Percentiles rank a stretch among this genome's conserved stretches.
Evolutionary conservation across 2,329 filamentous ascomycete species (phyloP).

Genomic region (Claviceps citrina): DNA sequence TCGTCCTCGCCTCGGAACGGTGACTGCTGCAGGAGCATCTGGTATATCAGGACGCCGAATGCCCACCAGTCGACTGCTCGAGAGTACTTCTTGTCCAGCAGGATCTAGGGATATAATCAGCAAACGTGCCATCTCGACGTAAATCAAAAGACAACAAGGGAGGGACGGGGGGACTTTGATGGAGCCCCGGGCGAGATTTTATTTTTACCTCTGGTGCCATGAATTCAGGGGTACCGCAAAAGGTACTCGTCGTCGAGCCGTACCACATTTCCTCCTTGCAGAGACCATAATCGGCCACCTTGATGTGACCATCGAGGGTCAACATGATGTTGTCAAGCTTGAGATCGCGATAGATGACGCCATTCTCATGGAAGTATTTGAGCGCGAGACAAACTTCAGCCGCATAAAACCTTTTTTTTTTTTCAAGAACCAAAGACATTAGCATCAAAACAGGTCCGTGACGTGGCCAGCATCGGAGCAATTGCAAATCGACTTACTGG

Average conservation of each 20-base stretch:
- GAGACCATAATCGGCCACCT: conserved; percentile 95
- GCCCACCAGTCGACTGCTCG: conserved; percentile 99
- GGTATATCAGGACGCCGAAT: conserved; percentile 96
- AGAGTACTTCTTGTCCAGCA: conserved; percentile 96
- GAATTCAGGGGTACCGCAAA: conserved; percentile 98
- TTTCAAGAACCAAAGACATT: too few species aligned
- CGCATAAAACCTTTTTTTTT: conserved; percentile 62
- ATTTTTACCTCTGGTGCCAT: conserved; percentile 87
- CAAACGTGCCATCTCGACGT: too few species aligned
- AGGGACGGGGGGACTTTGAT: background rate
- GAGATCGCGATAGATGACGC: conserved; percentile 94
- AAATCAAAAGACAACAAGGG: background rate
- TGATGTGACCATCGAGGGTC: conserved; percentile 91
- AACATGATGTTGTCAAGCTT: conserved; percentile 88
- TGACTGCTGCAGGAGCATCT: conserved; percentile 97
- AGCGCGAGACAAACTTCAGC: conserved; percentile 92
- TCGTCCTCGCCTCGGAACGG: conserved; percentile 98
- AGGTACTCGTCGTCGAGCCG: conserved; percentile 88
- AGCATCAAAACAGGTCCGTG: too few species aligned
- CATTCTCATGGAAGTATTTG: conserved; percentile 99
- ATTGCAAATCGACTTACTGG: conserved; percentile 47
- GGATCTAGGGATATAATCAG: conserved; percentile 42
- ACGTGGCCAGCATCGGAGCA: background rate
- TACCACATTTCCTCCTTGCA: conserved; percentile 99
- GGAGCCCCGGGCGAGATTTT: background rate